Evolutionary conservation across 495 filamentous ascomycete genomes (phyloP).

Genomic region (Aspergillus bertholletiae): DNA sequence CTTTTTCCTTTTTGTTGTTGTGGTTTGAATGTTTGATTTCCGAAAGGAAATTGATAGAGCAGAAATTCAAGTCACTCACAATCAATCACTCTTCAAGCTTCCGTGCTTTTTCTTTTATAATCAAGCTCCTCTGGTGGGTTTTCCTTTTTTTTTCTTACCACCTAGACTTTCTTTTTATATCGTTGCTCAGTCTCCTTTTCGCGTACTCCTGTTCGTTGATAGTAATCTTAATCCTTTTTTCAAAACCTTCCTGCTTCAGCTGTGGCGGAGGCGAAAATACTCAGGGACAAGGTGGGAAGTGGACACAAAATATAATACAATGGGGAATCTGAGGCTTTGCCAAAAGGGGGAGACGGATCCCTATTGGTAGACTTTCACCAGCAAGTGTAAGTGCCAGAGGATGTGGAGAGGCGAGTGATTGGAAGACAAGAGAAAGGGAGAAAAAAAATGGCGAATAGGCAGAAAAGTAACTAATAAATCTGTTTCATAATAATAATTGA

Average conservation of each 20-base stretch:
- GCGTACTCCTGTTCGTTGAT: not conserved
- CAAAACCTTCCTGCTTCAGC: slow-evolving; percentile 2
- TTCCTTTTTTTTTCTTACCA: not conserved
- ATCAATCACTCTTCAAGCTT: not conserved
- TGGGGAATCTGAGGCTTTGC: slow-evolving; percentile 19
- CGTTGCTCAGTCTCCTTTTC: not conserved
- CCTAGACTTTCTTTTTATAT: not conserved
- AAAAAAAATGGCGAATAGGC: not conserved
- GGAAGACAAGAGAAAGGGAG: not conserved
- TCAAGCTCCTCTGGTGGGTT: not conserved
- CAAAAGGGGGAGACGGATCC: slow-evolving; percentile 9
- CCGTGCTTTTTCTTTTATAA: not conserved
- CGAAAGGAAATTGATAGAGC: not conserved
- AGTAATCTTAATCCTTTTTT: slow-evolving; percentile 5
- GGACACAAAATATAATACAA: slow-evolving; percentile 9
- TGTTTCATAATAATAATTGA: not conserved
- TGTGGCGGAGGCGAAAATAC: slow-evolving; percentile 15
- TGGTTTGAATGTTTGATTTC: slow-evolving; percentile 3
- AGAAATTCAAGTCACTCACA: not conserved
- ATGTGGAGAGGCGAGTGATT: not conserved
- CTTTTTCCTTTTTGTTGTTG: slow-evolving; percentile 3
- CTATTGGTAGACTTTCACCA: slow-evolving; percentile 8
- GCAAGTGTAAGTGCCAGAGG: not conserved
- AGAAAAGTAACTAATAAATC: not conserved
- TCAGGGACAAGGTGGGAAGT: slow-evolving; percentile 10